Base-by-base conservation (phyloP, 352 stramenopile species). In the Phytophthora citricola region DNA sequence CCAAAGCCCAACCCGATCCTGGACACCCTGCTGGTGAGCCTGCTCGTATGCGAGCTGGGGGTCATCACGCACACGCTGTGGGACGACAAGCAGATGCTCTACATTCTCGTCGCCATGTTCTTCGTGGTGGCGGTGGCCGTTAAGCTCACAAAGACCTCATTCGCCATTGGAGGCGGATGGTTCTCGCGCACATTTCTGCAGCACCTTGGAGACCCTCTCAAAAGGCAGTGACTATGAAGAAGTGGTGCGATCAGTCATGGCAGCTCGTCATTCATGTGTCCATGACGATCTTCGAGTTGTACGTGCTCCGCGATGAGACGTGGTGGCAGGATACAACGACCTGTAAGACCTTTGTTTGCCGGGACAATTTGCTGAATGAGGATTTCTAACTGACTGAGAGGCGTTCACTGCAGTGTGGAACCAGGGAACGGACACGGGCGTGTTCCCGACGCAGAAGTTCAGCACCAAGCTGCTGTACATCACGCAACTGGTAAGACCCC, bases 201-300 rank as follows among this genome's bases (percentile, higher is more conserved):
- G 71, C 84, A 94, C 73, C 64, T 94, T 17, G 82, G 85, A 6
- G 82, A 96, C 61, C 89, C 89, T 36, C 73, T 97, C 15, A 85
- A 85, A 95, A 95, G 69, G 45, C 73, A 22, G 66, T 93, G 63
- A 85, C 87, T 32, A 91, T 94, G 83, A 92, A 93, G 66, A 97
- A 97, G 69, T 97, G 89, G 81, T 90, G 78, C 41, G 88, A 95
- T 58, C 89, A 97, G 81, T 93, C 86, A 24, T 97, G 89, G 89
- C 89, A 95, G 65, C 71, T 96, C 24, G 80, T 63, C 41, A 92
- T 95, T 71, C 89, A 97, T 69, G 74, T 81, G 32, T 87, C 76
- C 20, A 94, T 97, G 87, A 87, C 87, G 12, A 78, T 92, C 65
- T 91, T 93, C 58, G 89, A 95, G 73, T 74, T 91, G 48, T 70